A percentile compares a stretch with the other conserved stretches of the same genome.
These are phyloP conservation scores for Lentinula novae-zelandiae DNA, from an alignment of 1,284 basidiomycete species.

Conservation along the genomic window DNA sequence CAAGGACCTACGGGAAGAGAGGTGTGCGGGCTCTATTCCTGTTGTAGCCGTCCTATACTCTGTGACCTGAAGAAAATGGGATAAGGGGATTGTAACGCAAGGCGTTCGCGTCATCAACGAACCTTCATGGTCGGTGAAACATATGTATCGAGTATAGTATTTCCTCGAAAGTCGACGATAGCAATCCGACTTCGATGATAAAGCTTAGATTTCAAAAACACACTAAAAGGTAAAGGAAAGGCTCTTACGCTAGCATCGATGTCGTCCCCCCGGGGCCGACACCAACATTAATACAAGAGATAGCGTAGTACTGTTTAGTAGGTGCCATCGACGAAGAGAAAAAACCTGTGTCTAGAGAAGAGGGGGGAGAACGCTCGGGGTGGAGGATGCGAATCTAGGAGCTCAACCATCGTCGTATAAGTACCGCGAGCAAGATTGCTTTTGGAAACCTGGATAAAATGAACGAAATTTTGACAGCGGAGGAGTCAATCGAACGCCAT, in stretches of 20 bases:
- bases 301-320: slow-evolving; percentile 45
- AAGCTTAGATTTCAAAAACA: slow-evolving; percentile 16
- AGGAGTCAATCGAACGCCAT: neutral
- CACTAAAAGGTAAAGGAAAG: slow-evolving; percentile 11
- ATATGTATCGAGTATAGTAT: slow-evolving; percentile 54
- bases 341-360: slow-evolving; percentile 3
- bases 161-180: slow-evolving; percentile 61
- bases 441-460: neutral
- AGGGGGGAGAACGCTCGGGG: neutral
- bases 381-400: neutral
- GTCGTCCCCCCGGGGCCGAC: slow-evolving; percentile 74
- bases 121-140: slow-evolving; percentile 61
- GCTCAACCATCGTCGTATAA: neutral
- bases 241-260: slow-evolving; percentile 68
- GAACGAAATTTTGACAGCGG: neutral
- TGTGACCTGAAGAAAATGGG: slow-evolving; percentile 40
- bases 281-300: slow-evolving; percentile 65
- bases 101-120: slow-evolving; percentile 7
- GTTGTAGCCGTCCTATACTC: slow-evolving; percentile 73
- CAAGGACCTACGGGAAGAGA: slow-evolving; percentile 42
- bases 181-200: slow-evolving; percentile 46
- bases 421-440: neutral
- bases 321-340: slow-evolving; percentile 26
- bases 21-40: slow-evolving; percentile 56
- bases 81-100: neutral